Percentiles rank a stretch among this genome's conserved stretches.
Evolutionary conservation across 1,284 basidiomycete species (phyloP).

Genomic region (Retiboletus fuscus): DNA sequence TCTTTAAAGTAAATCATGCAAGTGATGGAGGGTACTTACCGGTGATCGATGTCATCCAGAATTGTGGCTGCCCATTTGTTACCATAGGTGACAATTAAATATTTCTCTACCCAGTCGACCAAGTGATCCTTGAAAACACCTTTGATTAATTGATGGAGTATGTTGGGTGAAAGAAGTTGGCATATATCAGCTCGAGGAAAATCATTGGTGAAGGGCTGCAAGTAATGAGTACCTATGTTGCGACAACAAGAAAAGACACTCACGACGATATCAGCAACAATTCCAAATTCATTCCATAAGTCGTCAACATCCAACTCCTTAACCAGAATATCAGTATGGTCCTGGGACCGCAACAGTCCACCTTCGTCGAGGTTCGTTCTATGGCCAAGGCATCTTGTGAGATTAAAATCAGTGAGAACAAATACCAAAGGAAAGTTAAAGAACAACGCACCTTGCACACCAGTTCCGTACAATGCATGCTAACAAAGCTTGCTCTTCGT

Average conservation of each 20-base stretch:
- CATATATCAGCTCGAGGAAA: constrained; percentile 30
- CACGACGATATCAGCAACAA: too few relatives aligned
- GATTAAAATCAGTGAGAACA: too few relatives aligned
- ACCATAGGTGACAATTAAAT: not conserved
- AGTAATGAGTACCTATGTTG: not conserved
- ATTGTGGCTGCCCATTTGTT: not conserved
- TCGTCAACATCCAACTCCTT: not conserved
- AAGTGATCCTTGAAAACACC: constrained; percentile 20
- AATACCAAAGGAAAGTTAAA: too few relatives aligned
- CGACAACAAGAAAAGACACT: too few relatives aligned
- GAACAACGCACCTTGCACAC: constrained; percentile 31
- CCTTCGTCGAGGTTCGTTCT: not conserved
- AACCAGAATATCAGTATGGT: not conserved
- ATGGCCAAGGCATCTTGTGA: not conserved
- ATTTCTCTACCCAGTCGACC: constrained; percentile 31
- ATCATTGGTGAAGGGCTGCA: constrained; percentile 21
- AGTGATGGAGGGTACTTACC: not conserved
- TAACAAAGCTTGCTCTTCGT: constrained; percentile 37
- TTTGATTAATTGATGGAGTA: constrained; percentile 29
- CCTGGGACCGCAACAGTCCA: not conserved
- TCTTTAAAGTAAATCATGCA: not conserved
- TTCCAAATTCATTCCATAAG: constrained; percentile 18
- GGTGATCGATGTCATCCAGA: not conserved
- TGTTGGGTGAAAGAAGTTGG: constrained; percentile 18
- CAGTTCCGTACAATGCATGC: constrained; percentile 37